Conservation (phyloP, 1,284 basidiomycete species). For the Cerioporus squamosus region DNA sequence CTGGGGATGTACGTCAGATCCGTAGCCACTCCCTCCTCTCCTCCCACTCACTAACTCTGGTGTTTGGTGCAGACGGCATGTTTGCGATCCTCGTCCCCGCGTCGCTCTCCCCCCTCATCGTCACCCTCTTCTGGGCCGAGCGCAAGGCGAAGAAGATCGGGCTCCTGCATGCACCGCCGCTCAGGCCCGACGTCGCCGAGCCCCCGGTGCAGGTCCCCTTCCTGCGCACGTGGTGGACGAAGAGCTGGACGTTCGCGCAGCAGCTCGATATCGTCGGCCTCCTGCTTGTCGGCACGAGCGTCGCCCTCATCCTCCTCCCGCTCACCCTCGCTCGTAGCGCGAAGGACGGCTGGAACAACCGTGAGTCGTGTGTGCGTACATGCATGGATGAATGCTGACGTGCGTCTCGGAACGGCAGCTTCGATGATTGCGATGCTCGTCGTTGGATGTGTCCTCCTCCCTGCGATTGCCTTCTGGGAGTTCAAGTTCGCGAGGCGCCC, state of each 20-base stretch:
- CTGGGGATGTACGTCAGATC: slow-evolving; percentile 65
- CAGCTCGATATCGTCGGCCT: slow-evolving; percentile 69
- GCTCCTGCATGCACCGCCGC: slow-evolving; percentile 34
- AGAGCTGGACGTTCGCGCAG: slow-evolving; percentile 38
- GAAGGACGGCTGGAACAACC: slow-evolving; percentile 40
- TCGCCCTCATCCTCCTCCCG: slow-evolving; percentile 62
- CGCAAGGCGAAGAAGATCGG: slow-evolving; percentile 59
- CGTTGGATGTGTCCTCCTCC: slow-evolving; percentile 50
- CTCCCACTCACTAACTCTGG: background rate
- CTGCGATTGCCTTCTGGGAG: slow-evolving; percentile 54
- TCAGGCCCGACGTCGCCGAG: background rate
- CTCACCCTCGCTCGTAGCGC: slow-evolving; percentile 52
- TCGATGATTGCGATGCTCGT: slow-evolving; percentile 62
- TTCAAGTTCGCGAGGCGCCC: slow-evolving; percentile 52
- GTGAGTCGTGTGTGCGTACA: slow-evolving; percentile 16
- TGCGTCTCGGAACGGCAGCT: slow-evolving; percentile 44
- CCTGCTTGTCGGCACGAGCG: slow-evolving; percentile 54
- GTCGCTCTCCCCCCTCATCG: slow-evolving; percentile 60
- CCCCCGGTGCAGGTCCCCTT: background rate
- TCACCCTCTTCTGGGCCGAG: slow-evolving; percentile 76
- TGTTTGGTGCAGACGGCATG: slow-evolving; percentile 67
- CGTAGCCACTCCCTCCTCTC: background rate
- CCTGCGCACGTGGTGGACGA: slow-evolving; percentile 8
- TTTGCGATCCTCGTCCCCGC: slow-evolving; percentile 65
- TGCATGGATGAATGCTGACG: background rate